Evolutionary conservation across 108 stramenopile species (phyloP).

Genomic region (Skeletonema potamos): DNA sequence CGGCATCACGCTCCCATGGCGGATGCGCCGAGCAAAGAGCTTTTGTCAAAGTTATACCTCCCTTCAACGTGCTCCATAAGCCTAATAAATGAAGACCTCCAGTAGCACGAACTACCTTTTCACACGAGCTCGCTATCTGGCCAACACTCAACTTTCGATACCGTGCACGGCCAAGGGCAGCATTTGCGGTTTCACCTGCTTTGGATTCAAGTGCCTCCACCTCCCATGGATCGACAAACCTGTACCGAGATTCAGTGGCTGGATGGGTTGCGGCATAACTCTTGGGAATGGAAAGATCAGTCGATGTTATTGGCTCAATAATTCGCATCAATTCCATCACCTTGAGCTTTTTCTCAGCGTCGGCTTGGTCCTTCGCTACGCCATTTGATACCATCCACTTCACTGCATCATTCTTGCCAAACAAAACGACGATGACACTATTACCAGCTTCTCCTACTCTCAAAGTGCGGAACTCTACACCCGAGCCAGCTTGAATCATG

Average conservation of each 20-base stretch:
- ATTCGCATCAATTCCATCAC: slow-evolving; percentile 68
- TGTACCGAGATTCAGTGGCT: slow-evolving; percentile 62
- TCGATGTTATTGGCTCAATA: slow-evolving; percentile 75
- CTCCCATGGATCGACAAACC: slow-evolving; percentile 91
- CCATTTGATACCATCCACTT: slow-evolving; percentile 69
- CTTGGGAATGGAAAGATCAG: slow-evolving; percentile 41
- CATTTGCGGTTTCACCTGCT: slow-evolving; percentile 73
- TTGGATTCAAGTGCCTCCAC: slow-evolving; percentile 78
- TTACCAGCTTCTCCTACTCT: slow-evolving; percentile 80
- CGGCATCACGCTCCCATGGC: slow-evolving; percentile 81
- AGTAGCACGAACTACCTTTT: slow-evolving; percentile 51
- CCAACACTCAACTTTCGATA: slow-evolving; percentile 67
- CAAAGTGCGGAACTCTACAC: slow-evolving; percentile 82
- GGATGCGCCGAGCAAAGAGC: slow-evolving; percentile 80
- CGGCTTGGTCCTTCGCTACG: slow-evolving; percentile 51
- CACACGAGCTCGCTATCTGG: slow-evolving; percentile 60
- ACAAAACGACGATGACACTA: slow-evolving; percentile 82
- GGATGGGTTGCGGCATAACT: slow-evolving; percentile 30
- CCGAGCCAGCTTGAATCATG: slow-evolving; percentile 82
- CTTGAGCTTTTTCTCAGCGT: slow-evolving; percentile 56
- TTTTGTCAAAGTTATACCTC: slow-evolving; percentile 71
- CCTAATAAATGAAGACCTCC: slow-evolving; percentile 72
- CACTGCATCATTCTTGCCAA: slow-evolving; percentile 70
- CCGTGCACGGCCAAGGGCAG: slow-evolving; percentile 66
- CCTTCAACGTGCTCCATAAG: slow-evolving; percentile 68